Evolutionary conservation across 2,329 filamentous ascomycete species (phyloP).

Genomic region (Thelonectria olida): DNA sequence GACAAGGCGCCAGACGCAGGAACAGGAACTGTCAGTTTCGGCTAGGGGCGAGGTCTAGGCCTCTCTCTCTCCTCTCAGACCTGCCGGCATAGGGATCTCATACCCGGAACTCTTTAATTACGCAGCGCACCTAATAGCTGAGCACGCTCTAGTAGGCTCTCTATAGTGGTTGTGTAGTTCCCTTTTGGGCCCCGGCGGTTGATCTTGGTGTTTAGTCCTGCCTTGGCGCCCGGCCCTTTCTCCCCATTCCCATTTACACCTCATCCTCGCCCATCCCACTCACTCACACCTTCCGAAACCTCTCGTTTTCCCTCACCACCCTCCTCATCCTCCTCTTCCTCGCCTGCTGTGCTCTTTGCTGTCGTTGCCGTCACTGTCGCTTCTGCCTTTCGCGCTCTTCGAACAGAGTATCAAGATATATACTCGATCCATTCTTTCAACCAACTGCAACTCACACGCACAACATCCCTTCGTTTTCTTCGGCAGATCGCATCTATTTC

Average conservation of each 20-base stretch:
- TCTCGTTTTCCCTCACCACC: background rate
- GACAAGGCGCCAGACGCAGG: too few species aligned
- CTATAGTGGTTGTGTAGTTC: background rate
- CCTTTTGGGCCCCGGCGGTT: too few species aligned
- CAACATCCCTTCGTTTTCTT: background rate
- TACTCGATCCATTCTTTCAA: conserved; percentile 41
- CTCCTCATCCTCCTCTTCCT: conserved; percentile 2
- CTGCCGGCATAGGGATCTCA: too few species aligned
- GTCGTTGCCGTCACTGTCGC: conserved; percentile 19
- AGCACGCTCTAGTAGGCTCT: background rate
- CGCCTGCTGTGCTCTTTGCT: conserved; percentile 9
- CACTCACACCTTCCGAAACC: background rate
- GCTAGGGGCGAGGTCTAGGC: too few species aligned
- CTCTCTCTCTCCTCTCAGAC: too few species aligned
- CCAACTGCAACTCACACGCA: conserved; percentile 2
- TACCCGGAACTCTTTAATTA: too few species aligned
- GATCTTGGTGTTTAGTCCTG: background rate
- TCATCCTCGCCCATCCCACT: conserved; percentile 5
- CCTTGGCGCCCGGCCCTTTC: conserved; percentile 9
- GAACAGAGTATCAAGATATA: conserved; percentile 36
- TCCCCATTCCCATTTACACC: conserved; percentile 19
- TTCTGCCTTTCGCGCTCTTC: conserved; percentile 9
- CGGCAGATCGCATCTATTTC: too few species aligned
- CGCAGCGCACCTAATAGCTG: too few species aligned
- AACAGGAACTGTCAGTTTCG: too few species aligned